A percentile compares a stretch with the other conserved stretches of the same genome.
Evolutionary conservation across 192 early-diverging fungal species (phyloP).

Genomic region (Coemansia sp.): DNA sequence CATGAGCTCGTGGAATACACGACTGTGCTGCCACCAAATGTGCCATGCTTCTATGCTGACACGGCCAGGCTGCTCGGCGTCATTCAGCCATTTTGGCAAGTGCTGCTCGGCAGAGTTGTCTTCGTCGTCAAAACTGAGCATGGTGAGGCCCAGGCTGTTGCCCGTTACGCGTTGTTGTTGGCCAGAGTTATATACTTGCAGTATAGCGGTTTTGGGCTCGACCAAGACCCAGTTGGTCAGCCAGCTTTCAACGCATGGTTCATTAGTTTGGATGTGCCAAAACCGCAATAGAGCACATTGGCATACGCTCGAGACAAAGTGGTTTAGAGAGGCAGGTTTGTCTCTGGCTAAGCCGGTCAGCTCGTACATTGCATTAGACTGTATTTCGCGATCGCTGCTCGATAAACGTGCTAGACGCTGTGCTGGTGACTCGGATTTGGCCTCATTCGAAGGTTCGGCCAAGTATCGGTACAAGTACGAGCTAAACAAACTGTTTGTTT

Average conservation of each 20-base stretch:
- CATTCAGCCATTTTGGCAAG: constrained; percentile 11
- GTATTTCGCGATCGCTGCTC: constrained; percentile 13
- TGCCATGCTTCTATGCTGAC: constrained; percentile 18
- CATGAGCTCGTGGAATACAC: constrained; percentile 23
- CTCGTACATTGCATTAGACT: constrained; percentile 4
- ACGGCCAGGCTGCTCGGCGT: constrained; percentile 10
- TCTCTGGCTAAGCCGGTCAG: constrained; percentile 5
- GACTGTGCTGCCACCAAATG: constrained; percentile 25
- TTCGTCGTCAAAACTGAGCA: constrained; percentile 7
- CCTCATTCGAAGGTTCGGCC: neutral
- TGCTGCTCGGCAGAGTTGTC: neutral
- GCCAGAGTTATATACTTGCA: constrained; percentile 1
- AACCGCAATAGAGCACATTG: constrained; percentile 8
- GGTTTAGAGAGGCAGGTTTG: neutral
- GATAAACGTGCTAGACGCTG: constrained; percentile 7
- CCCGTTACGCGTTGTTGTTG: constrained; percentile 7
- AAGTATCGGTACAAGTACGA: constrained; percentile 13
- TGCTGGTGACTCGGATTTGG: neutral
- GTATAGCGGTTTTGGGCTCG: neutral
- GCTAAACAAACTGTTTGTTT: neutral
- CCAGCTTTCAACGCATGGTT: neutral
- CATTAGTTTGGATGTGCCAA: constrained; percentile 5
- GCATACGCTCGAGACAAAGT: constrained; percentile 14
- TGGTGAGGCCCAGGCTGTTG: constrained; percentile 12
- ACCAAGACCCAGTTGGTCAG: constrained; percentile 15